Evolutionary conservation across 1,284 basidiomycete species (phyloP).

Genomic region (Inonotus obliquus): DNA sequence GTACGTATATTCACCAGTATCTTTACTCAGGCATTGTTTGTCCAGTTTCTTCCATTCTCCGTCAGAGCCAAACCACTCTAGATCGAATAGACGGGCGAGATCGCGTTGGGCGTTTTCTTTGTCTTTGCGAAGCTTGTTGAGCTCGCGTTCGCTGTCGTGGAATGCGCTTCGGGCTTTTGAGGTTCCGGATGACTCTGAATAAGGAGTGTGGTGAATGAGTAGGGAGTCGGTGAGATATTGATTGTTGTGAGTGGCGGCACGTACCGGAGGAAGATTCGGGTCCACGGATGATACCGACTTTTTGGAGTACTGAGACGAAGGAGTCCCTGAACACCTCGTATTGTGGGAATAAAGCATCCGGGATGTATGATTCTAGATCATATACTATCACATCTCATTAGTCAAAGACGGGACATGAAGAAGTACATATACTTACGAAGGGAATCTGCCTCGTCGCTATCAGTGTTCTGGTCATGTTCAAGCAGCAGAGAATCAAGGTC

Average conservation of each 20-base stretch:
- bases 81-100: conserved; percentile 58
- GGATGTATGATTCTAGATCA: conserved; percentile 81
- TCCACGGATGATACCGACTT: conserved; percentile 55
- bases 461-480: conserved; percentile 66
- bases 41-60: conserved; percentile 98
- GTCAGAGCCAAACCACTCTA: conserved; percentile 68
- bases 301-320: conserved; percentile 61
- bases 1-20: conserved; percentile 93
- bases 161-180: conserved; percentile 62
- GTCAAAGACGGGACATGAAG: neutral
- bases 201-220: neutral
- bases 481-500: conserved; percentile 75
- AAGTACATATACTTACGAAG: conserved; percentile 43
- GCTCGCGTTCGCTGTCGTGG: conserved; percentile 51
- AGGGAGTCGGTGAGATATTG: neutral
- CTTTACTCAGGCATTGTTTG: conserved; percentile 73
- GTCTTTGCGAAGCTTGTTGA: conserved; percentile 43
- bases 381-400: conserved; percentile 53
- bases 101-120: conserved; percentile 47
- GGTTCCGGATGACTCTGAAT: conserved; percentile 35
- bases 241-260: conserved; percentile 26
- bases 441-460: conserved; percentile 41
- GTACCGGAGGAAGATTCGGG: conserved; percentile 39
- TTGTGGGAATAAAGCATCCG: conserved; percentile 72
- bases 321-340: conserved; percentile 71